A percentile compares a stretch with the other conserved stretches of the same genome.
Conservation (phyloP, 768 basidiomycete species). For the Fibroporia radiculosa region DNA sequence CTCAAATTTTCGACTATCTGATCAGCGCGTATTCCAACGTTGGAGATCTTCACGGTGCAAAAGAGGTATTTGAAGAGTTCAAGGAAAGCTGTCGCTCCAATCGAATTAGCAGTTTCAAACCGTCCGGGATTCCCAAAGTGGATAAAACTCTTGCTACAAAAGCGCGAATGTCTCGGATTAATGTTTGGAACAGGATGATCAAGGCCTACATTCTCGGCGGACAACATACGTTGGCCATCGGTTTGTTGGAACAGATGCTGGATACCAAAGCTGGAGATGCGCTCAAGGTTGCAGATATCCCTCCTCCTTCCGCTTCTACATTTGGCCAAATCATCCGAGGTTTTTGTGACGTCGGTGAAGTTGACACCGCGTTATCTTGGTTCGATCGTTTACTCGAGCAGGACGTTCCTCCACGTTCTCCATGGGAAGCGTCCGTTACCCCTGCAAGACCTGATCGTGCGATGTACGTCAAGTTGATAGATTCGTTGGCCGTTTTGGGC, state of each 20-base stretch:
- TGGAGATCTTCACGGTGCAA: conserved; percentile 40
- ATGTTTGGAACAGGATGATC: conserved; percentile 72
- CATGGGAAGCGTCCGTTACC: conserved; percentile 34
- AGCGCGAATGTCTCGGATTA: conserved; percentile 22
- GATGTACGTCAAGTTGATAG: conserved; percentile 56
- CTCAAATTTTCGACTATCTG: conserved; percentile 42
- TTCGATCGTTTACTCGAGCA: conserved; percentile 55
- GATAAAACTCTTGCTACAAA: conserved; percentile 8
- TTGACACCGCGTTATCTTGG: conserved; percentile 61
- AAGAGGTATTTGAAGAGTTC: conserved; percentile 61
- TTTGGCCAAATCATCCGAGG: conserved; percentile 58
- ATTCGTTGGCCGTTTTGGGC: conserved; percentile 40
- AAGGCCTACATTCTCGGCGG: conserved; percentile 62
- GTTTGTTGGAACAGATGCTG: conserved; percentile 66
- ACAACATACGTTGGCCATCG: conserved; percentile 54
- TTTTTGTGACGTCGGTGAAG: conserved; percentile 56
- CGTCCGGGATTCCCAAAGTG: conserved; percentile 9
- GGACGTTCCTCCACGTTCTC: conserved; percentile 16
- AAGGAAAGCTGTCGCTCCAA: conserved; percentile 31
- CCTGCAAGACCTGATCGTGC: conserved; percentile 44
- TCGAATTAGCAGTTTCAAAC: conserved; percentile 21
- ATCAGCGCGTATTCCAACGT: conserved; percentile 50
- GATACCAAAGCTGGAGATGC: conserved; percentile 27
- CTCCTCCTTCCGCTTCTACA: conserved; percentile 53
- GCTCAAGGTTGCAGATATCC: conserved; percentile 35